Base-by-base conservation (phyloP, 371 early-diverging fungal species). In the Rhizomucor miehei region DNA sequence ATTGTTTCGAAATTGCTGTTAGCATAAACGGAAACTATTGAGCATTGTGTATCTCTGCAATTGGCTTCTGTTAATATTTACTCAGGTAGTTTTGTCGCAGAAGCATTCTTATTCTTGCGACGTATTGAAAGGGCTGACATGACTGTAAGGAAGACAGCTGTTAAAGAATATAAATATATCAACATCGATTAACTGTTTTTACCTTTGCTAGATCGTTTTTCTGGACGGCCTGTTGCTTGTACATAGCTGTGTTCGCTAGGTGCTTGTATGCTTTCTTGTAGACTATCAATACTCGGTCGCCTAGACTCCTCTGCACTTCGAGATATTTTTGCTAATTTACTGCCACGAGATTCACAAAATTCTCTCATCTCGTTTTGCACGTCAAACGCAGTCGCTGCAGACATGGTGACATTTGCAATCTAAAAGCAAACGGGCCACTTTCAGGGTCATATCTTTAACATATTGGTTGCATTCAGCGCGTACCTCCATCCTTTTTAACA, bases 401-500 rank as follows among this genome's bases (percentile, higher is more conserved):
- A 62, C 43, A 57, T 46, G n/a, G 57, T 51, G n/a, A 44, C 17
- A 54, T 54, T 58, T 20, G 61, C 66, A 55, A 65, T 53, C 65
- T 64, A n/a, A n/a, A n/a, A n/a, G n/a, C n/a, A n/a, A n/a, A n/a
- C n/a, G n/a, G n/a, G 23, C 14, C 56, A 25, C 41, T 47, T 29
- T 35, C n/a, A n/a, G n/a, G n/a, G n/a, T n/a, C n/a, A n/a, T n/a
- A n/a, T n/a, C n/a, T n/a, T n/a, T n/a, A n/a, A n/a, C n/a, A n/a
- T n/a, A n/a, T n/a, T n/a, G n/a, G n/a, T n/a, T n/a, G n/a, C n/a
- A n/a, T n/a, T n/a, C n/a, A n/a, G n/a, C n/a, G n/a, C n/a, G n/a
- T 60, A 61, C 66, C 40, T 62, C 59, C 19, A 56, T 59, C 13
- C 59, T 54, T 29, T 66, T 59, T 17, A 48, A 19, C 57, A 62